phyloP scores from a whole-genome alignment of 441 rosid genomes.

The California macrophylla region DNA sequence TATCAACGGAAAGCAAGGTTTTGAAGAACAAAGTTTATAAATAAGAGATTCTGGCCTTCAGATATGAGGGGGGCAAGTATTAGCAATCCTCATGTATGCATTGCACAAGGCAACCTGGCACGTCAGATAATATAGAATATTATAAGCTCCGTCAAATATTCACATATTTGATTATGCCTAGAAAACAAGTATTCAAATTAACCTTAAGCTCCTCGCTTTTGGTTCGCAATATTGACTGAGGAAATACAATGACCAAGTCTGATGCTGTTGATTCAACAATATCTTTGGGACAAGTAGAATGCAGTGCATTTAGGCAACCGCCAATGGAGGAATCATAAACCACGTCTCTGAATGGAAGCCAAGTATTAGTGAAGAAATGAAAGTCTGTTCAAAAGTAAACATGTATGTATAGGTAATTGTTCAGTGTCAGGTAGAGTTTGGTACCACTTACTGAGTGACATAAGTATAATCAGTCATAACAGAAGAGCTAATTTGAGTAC shows the following conservation, averaged over 20 bases:
- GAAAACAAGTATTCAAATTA: conserved; percentile 19
- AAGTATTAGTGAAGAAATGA: conserved; percentile 9
- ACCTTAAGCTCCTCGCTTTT: conserved; percentile 94
- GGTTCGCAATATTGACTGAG: conserved; percentile 57
- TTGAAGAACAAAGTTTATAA: conserved; percentile 46
- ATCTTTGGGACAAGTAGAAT: conserved; percentile 62
- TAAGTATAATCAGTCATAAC: background rate
- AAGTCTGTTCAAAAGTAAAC: conserved; percentile 6
- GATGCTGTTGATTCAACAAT: conserved; percentile 69
- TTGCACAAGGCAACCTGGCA: conserved; percentile 74
- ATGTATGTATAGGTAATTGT: background rate
- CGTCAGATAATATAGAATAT: conserved; percentile 1
- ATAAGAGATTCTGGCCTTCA: conserved; percentile 79
- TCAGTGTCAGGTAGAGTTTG: background rate
- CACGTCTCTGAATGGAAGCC: conserved; percentile 45
- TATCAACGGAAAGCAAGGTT: conserved; percentile 62
- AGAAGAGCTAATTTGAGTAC: too few relatives aligned
- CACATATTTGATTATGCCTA: conserved; percentile 6
- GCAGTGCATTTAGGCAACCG: conserved; percentile 55
- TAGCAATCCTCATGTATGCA: conserved; percentile 61
- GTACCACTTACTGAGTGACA: background rate
- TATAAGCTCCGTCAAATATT: background rate
- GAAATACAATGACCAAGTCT: conserved; percentile 49
- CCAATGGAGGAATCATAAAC: conserved; percentile 80
- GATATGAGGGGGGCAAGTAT: conserved; percentile 62